phyloP scores from a whole-genome alignment of 805 yeast genomes.

The Hanseniaspora pseudoguilliermondii region DNA sequence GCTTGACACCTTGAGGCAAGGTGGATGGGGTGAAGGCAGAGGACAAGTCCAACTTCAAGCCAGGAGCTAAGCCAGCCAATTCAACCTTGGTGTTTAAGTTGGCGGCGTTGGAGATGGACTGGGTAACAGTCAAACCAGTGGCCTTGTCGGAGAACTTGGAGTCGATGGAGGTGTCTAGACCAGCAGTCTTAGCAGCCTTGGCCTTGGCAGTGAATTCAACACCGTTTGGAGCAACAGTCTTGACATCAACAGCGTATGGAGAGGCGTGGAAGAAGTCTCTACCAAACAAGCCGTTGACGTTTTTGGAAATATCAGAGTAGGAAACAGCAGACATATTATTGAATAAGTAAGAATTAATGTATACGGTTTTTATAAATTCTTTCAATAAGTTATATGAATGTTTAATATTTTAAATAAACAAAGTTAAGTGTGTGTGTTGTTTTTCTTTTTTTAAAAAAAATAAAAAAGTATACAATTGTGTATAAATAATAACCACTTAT shows the following conservation, averaged over 20 bases:
- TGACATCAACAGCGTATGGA: conserved; percentile 77
- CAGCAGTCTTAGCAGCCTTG: conserved; percentile 64
- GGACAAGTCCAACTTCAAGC: conserved; percentile 83
- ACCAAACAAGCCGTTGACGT: conserved; percentile 78
- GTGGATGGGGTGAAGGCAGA: conserved; percentile 79
- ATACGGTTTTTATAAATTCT: not conserved
- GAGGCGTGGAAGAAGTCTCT: conserved; percentile 88
- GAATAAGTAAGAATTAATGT: not conserved
- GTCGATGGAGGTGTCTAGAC: conserved; percentile 80
- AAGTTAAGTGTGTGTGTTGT: no score
- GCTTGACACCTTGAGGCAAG: conserved; percentile 67
- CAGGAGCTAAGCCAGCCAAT: conserved; percentile 84
- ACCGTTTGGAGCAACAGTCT: conserved; percentile 92
- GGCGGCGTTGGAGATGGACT: conserved; percentile 96
- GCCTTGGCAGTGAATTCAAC: conserved; percentile 91
- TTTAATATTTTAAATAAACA: no score
- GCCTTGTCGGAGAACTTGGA: conserved; percentile 87
- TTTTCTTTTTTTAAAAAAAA: no score
- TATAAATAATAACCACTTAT: no score
- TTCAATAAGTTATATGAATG: no score
- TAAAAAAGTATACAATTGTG: no score
- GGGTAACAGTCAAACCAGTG: conserved; percentile 83
- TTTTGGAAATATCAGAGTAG: conserved; percentile 85
- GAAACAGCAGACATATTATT: conserved; percentile 69
- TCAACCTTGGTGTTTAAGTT: conserved; percentile 85